These are phyloP conservation scores for Moesziomyces sp. DNA, from an alignment of 1,284 basidiomycete species.

Conservation along the genomic window DNA sequence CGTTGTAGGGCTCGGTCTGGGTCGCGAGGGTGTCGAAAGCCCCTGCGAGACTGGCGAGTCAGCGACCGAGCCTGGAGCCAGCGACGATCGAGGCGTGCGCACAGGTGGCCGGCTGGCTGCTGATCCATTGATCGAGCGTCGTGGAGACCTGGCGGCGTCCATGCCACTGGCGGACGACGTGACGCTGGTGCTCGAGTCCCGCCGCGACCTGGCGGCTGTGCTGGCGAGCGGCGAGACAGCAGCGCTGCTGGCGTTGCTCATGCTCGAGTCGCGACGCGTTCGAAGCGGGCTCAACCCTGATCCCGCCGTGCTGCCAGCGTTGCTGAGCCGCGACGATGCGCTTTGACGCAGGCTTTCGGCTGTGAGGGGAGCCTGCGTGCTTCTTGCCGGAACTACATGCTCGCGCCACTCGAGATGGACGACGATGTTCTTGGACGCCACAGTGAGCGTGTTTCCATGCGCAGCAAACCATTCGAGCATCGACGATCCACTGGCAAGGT, in stretches of 20 bases:
- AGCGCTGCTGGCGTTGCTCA: constrained; percentile 40
- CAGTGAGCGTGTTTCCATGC: constrained; percentile 88
- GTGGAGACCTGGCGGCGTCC: constrained; percentile 18
- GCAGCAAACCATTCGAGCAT: constrained; percentile 79
- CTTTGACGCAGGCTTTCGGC: constrained; percentile 32
- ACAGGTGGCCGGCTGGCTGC: constrained; percentile 9
- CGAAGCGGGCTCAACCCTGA: constrained; percentile 35
- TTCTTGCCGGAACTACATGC: constrained; percentile 66
- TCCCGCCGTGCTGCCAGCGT: constrained; percentile 6
- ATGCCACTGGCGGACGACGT: constrained; percentile 30
- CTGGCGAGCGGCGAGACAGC: constrained; percentile 4
- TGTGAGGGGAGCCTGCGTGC: constrained; percentile 18
- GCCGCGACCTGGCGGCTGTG: constrained; percentile 20
- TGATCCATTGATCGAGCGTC: constrained; percentile 16
- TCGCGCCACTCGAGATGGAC: constrained; percentile 88
- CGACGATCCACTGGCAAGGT: constrained; percentile 36
- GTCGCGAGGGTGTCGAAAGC: constrained; percentile 37
- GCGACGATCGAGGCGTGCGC: constrained; percentile 23
- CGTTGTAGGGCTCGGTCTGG: constrained; percentile 18
- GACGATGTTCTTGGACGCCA: constrained; percentile 86
- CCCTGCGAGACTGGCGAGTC: constrained; percentile 8
- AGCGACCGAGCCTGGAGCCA: constrained; percentile 11
- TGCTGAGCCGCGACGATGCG: constrained; percentile 34
- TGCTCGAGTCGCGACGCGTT: constrained; percentile 42
- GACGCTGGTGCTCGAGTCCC: constrained; percentile 47